Evolutionary conservation across 352 stramenopile genomes (phyloP).

Genomic region (Globisporangium perplexum): DNA sequence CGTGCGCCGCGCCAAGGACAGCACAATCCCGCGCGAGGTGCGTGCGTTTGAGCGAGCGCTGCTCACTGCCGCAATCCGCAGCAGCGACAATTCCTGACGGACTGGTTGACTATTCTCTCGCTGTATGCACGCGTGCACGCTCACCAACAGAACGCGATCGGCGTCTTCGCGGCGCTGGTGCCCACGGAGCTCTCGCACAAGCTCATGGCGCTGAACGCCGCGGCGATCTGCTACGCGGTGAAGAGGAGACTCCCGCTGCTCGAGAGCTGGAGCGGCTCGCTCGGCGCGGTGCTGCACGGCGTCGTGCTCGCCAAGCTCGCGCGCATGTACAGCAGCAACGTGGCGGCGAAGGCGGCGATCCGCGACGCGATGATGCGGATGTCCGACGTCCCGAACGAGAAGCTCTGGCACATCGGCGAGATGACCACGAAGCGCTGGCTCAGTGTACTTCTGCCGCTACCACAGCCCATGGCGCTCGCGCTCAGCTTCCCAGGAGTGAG

Average conservation of each 20-base stretch:
- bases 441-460: constrained; percentile 49
- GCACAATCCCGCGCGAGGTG: constrained; percentile 15
- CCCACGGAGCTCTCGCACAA: constrained; percentile 5
- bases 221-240: constrained; percentile 37
- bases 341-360: constrained; percentile 37
- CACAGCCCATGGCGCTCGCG: constrained; percentile 41
- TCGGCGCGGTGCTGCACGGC: constrained; percentile 38
- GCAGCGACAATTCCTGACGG: too few species aligned
- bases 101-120: background rate
- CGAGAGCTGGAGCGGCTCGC: constrained; percentile 37
- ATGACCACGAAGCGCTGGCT: constrained; percentile 48
- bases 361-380: constrained; percentile 25
- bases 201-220: constrained; percentile 11
- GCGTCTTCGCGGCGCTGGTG: constrained; percentile 1
- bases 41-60: too few species aligned
- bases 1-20: constrained; percentile 14
- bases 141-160: background rate
- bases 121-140: too few species aligned
- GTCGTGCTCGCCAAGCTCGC: constrained; percentile 41
- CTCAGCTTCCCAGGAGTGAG: constrained; percentile 45
- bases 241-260: constrained; percentile 35
- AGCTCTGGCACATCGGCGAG: constrained; percentile 33
- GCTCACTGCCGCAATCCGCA: too few species aligned
- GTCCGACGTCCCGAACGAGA: constrained; percentile 24
- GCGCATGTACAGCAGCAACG: constrained; percentile 38